A percentile compares a stretch with the other conserved stretches of the same genome.
phyloP scores from a whole-genome alignment of 306 rosid genomes.

The Carpinus viminea region DNA sequence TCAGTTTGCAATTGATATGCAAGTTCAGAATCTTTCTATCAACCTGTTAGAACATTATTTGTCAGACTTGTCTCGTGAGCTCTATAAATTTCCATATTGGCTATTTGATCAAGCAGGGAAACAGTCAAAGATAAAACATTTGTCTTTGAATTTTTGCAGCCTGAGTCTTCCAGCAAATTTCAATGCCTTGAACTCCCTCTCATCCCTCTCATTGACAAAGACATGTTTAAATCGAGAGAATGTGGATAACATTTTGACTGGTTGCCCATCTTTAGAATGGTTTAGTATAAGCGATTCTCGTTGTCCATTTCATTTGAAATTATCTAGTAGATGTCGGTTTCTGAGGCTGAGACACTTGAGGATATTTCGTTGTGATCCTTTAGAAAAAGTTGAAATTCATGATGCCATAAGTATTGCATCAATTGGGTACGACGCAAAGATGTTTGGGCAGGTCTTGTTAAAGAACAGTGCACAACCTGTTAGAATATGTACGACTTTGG shows the following conservation, averaged over 20 bases:
- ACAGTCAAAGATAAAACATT: not conserved
- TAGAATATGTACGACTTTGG: not conserved
- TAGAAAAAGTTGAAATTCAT: not conserved
- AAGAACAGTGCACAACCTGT: not conserved
- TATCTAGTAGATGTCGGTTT: not conserved
- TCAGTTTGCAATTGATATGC: too few relatives aligned
- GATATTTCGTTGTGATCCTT: not conserved
- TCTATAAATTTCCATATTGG: not conserved
- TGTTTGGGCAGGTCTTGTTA: not conserved
- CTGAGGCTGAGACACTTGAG: not conserved
- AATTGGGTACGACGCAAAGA: not conserved
- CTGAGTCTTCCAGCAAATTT: not conserved
- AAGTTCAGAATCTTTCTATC: not conserved
- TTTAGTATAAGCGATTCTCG: not conserved
- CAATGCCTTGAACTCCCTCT: not conserved
- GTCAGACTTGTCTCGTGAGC: not conserved
- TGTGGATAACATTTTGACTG: not conserved
- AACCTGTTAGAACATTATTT: not conserved
- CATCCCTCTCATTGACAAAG: not conserved
- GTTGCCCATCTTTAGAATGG: not conserved
- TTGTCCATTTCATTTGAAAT: not conserved
- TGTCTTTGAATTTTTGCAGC: not conserved
- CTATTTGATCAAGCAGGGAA: not conserved
- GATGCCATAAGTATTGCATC: not conserved
- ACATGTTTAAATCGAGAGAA: not conserved